Percentiles rank a stretch among this genome's conserved stretches.
These are phyloP conservation scores for Sutorius australiensis DNA, from an alignment of 768 basidiomycete species.

Conservation along the genomic window DNA sequence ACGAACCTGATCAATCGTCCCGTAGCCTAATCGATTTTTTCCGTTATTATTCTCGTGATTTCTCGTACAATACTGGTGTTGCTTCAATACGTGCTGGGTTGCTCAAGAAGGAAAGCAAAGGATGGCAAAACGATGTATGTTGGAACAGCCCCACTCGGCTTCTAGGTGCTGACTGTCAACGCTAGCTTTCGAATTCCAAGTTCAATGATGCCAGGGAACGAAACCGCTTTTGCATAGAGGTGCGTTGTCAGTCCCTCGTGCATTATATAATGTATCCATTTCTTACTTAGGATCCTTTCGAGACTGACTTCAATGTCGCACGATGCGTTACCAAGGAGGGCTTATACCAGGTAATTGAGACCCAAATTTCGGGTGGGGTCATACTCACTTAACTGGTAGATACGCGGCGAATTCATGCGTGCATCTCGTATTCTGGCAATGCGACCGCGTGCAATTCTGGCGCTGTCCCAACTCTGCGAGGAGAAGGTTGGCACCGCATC, in stretches of 20 bases:
- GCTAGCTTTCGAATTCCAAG: slow-evolving; percentile 48
- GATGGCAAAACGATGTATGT: slow-evolving; percentile 90
- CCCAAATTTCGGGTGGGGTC: not conserved
- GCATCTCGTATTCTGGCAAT: slow-evolving; percentile 80
- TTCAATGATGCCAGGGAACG: slow-evolving; percentile 77
- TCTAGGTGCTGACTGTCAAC: slow-evolving; percentile 6
- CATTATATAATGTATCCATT: not conserved
- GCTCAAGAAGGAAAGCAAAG: slow-evolving; percentile 87
- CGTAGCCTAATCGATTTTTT: slow-evolving; percentile 93
- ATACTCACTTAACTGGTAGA: slow-evolving; percentile 46
- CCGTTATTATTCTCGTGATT: slow-evolving; percentile 93
- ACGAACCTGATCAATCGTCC: slow-evolving; percentile 7
- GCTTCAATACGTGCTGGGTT: slow-evolving; percentile 87
- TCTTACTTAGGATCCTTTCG: slow-evolving; percentile 82
- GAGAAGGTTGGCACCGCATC: slow-evolving; percentile 62
- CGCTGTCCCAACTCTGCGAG: slow-evolving; percentile 87
- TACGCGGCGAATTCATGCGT: slow-evolving; percentile 98
- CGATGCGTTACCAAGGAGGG: slow-evolving; percentile 96
- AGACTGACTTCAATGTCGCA: slow-evolving; percentile 93
- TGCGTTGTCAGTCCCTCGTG: slow-evolving; percentile 30
- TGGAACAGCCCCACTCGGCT: not conserved
- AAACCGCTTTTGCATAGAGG: slow-evolving; percentile 95
- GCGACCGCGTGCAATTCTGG: slow-evolving; percentile 75
- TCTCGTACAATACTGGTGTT: slow-evolving; percentile 86
- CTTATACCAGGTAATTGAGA: slow-evolving; percentile 69